phyloP scores from a whole-genome alignment of 768 basidiomycete species.

The Boletus eberwhitei region DNA sequence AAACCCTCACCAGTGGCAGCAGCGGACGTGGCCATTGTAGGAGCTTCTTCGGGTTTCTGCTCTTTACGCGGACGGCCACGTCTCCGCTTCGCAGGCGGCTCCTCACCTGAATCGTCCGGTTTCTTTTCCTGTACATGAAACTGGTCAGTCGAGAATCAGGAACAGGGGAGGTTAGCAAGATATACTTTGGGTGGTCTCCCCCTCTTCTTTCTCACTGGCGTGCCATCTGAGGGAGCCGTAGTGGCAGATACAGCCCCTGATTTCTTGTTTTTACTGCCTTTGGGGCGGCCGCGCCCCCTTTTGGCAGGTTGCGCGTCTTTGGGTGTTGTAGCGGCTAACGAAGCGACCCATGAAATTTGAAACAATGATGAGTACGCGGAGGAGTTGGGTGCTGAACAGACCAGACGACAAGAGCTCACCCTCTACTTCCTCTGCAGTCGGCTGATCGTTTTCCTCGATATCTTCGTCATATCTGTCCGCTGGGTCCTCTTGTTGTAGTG shows the following conservation, averaged over 20 bases:
- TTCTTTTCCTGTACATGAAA: slow-evolving; percentile 31
- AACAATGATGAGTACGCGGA: slow-evolving; percentile 17
- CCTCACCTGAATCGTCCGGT: slow-evolving; percentile 48
- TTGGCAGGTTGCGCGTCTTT: slow-evolving; percentile 45
- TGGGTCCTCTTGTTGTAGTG: slow-evolving; percentile 52
- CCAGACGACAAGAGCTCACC: slow-evolving; percentile 21
- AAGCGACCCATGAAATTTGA: slow-evolving; percentile 18
- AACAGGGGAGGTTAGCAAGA: slow-evolving; percentile 2
- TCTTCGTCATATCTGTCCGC: slow-evolving; percentile 60
- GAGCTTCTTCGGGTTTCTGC: slow-evolving; percentile 45
- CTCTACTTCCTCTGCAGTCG: slow-evolving; percentile 32
- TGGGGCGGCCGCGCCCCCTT: slow-evolving; percentile 85
- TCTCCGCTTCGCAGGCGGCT: slow-evolving; percentile 57
- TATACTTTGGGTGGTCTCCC: slow-evolving; percentile 52
- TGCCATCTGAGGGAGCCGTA: slow-evolving; percentile 26
- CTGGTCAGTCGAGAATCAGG: slow-evolving; percentile 24
- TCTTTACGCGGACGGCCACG: slow-evolving; percentile 73
- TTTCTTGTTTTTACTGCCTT: slow-evolving; percentile 80
- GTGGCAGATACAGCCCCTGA: slow-evolving; percentile 34
- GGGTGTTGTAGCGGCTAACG: slow-evolving; percentile 40
- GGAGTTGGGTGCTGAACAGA: slow-evolving; percentile 11
- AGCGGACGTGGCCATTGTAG: slow-evolving; percentile 33
- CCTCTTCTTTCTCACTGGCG: slow-evolving; percentile 41
- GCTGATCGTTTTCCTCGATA: slow-evolving; percentile 49
- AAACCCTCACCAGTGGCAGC: slow-evolving; percentile 34